phyloP scores from a whole-genome alignment of 208 protist species.

The Histomonas meleagridis region DNA sequence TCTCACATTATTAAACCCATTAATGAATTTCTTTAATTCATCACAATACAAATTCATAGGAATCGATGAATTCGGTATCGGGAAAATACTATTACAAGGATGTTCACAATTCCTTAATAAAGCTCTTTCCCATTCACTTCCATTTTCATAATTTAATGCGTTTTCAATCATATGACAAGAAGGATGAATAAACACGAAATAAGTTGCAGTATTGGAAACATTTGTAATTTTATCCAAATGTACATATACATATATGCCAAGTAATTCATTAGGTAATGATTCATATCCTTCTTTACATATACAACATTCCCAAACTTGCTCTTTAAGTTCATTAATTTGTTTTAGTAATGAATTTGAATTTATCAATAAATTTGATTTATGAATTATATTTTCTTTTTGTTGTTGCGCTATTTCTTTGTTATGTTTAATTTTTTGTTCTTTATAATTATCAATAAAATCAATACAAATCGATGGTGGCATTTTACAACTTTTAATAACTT shows the following conservation, averaged over 20 bases:
- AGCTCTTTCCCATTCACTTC: constrained; percentile 26
- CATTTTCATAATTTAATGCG: no score
- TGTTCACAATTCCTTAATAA: not conserved
- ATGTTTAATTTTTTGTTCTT: not conserved
- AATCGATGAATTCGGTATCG: not conserved
- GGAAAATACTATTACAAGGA: not conserved
- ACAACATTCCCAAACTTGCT: not conserved
- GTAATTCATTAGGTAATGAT: not conserved
- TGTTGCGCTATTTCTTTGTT: not conserved
- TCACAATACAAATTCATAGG: not conserved
- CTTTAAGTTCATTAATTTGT: not conserved
- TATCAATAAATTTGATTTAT: no score
- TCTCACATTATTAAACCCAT: not conserved
- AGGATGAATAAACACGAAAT: constrained; percentile 10
- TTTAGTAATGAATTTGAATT: not conserved
- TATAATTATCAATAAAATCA: not conserved
- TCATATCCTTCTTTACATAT: constrained; percentile 19
- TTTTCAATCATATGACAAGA: no score
- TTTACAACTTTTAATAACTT: not conserved
- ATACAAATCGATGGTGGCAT: not conserved
- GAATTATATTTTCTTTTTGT: no score
- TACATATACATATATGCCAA: not conserved
- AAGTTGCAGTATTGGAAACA: not conserved
- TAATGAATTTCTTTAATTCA: not conserved
- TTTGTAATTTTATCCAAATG: not conserved